Evolutionary conservation across 495 filamentous ascomycete genomes (phyloP).

Genomic region (Neurospora africana): DNA sequence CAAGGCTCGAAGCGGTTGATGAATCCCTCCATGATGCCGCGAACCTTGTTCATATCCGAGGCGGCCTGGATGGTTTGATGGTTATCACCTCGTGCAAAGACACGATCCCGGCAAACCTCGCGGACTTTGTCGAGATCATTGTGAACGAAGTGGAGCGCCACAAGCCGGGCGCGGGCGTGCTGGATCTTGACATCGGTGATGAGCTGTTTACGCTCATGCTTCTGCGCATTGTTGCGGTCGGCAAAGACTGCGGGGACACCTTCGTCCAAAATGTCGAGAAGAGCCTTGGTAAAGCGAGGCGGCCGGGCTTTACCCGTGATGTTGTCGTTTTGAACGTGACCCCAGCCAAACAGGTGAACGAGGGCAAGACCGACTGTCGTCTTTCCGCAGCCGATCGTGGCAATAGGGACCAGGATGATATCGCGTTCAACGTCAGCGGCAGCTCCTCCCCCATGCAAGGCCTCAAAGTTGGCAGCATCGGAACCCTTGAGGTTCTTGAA

Average conservation of each 20-base stretch:
- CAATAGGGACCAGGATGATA: slow-evolving; percentile 73
- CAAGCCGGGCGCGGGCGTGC: slow-evolving; percentile 53
- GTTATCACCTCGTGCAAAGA: slow-evolving; percentile 82
- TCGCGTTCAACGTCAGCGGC: slow-evolving; percentile 43
- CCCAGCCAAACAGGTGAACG: slow-evolving; percentile 78
- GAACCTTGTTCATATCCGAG: slow-evolving; percentile 52
- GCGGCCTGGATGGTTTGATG: slow-evolving; percentile 94
- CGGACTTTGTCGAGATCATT: slow-evolving; percentile 58
- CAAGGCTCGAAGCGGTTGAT: slow-evolving; percentile 71
- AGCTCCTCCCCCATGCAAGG: slow-evolving; percentile 13
- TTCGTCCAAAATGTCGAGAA: slow-evolving; percentile 47
- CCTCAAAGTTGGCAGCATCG: slow-evolving; percentile 46
- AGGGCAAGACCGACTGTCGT: slow-evolving; percentile 84
- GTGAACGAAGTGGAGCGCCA: slow-evolving; percentile 92
- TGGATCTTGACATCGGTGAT: slow-evolving; percentile 61
- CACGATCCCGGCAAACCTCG: slow-evolving; percentile 64
- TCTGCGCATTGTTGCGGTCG: slow-evolving; percentile 88
- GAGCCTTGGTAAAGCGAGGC: slow-evolving; percentile 56
- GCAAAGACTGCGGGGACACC: slow-evolving; percentile 65
- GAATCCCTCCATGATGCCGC: slow-evolving; percentile 94
- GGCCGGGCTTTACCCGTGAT: slow-evolving; percentile 70
- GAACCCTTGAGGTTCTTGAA: slow-evolving; percentile 73
- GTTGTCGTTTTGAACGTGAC: slow-evolving; percentile 94
- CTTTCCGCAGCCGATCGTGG: slow-evolving; percentile 92
- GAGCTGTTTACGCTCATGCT: slow-evolving; percentile 75